Conservation (phyloP, 2,329 filamentous ascomycete species). For the Onygenales sp. region DNA sequence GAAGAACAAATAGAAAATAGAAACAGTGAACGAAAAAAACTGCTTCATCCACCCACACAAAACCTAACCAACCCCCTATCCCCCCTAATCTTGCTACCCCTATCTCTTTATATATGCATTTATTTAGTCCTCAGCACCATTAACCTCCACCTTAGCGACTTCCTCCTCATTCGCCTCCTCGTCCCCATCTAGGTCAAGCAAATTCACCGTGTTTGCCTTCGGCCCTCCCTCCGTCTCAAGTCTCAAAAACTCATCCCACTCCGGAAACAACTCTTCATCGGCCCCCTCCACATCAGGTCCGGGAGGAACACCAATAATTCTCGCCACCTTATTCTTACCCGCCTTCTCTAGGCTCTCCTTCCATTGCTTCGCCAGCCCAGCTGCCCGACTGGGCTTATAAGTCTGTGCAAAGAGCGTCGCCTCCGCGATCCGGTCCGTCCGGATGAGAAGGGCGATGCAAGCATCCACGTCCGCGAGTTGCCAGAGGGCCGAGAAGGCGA, state of each 20-base stretch:
- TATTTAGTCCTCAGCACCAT: slow-evolving; percentile 12
- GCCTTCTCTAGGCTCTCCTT: slow-evolving; percentile 73
- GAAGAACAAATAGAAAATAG: neutral
- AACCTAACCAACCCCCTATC: neutral
- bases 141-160: slow-evolving; percentile 23
- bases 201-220: slow-evolving; percentile 24
- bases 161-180: slow-evolving; percentile 20
- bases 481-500: slow-evolving; percentile 88
- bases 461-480: slow-evolving; percentile 71
- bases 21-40: neutral
- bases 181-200: slow-evolving; percentile 33
- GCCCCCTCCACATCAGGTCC: slow-evolving; percentile 47
- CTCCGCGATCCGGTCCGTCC: slow-evolving; percentile 73
- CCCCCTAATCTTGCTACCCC: neutral
- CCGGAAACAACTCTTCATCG: slow-evolving; percentile 79
- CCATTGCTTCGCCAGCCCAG: slow-evolving; percentile 63
- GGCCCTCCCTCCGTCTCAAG: slow-evolving; percentile 63
- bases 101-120: slow-evolving; percentile 7
- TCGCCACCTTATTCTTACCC: slow-evolving; percentile 76
- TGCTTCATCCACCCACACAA: neutral
- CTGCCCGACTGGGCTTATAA: slow-evolving; percentile 74
- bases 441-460: slow-evolving; percentile 68
- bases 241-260: slow-evolving; percentile 85
- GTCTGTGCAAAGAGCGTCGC: slow-evolving; percentile 89
- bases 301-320: slow-evolving; percentile 72